Evolutionary conservation across 257 asterid genomes (phyloP).

Genomic region (Capsicum rhomboideum): DNA sequence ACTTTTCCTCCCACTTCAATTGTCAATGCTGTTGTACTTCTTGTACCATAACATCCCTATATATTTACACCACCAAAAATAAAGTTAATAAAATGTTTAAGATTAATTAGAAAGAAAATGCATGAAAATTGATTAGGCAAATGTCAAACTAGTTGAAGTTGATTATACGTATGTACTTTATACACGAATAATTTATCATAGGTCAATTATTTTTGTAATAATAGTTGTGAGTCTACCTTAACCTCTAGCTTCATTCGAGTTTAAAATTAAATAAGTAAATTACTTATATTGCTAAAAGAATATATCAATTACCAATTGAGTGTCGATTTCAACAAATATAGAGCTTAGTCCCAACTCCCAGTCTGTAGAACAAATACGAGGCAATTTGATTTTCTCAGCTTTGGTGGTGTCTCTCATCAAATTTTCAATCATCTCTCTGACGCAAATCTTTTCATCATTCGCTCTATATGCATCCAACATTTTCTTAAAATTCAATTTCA

Average conservation of each 20-base stretch:
- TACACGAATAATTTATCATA: background rate
- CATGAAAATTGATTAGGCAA: background rate
- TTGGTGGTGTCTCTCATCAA: constrained; percentile 50
- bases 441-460: constrained; percentile 21
- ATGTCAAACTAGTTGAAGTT: background rate
- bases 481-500: constrained; percentile 32
- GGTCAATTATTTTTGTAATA: background rate
- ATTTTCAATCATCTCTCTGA: constrained; percentile 36
- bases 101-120: background rate
- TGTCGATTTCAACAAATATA: constrained; percentile 55
- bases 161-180: too few species aligned
- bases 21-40: constrained; percentile 49
- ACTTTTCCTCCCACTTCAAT: constrained; percentile 44
- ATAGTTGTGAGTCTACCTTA: too few species aligned
- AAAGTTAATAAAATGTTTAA: background rate
- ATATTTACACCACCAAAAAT: background rate
- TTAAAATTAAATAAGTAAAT: background rate
- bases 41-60: constrained; percentile 28
- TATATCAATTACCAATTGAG: constrained; percentile 40
- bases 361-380: constrained; percentile 47
- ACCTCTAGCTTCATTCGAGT: background rate
- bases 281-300: background rate
- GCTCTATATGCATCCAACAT: constrained; percentile 13
- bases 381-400: constrained; percentile 40
- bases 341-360: constrained; percentile 63